phyloP scores from a whole-genome alignment of 1,139 yeast species.

The Zygoascus meyerae region DNA sequence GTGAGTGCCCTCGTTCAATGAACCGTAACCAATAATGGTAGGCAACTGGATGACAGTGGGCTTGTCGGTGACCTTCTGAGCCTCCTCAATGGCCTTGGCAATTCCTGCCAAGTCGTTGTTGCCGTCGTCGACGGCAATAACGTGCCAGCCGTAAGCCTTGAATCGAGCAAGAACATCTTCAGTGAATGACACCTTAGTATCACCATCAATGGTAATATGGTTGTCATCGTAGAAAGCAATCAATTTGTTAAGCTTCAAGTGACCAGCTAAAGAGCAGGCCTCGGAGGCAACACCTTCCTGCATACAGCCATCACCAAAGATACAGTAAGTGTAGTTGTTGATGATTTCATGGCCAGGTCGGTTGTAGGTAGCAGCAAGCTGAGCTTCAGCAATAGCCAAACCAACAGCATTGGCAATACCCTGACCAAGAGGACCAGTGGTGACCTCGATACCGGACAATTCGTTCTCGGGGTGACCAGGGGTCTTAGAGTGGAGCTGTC shows the following conservation, averaged over 20 bases:
- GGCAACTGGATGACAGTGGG: constrained; percentile 88
- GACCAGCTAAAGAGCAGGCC: constrained; percentile 95
- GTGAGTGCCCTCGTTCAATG: constrained; percentile 79
- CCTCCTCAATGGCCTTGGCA: constrained; percentile 57
- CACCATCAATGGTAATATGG: constrained; percentile 96
- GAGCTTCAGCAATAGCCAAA: constrained; percentile 89
- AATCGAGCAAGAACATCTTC: constrained; percentile 87
- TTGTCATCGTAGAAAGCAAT: constrained; percentile 97
- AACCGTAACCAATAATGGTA: constrained; percentile 95
- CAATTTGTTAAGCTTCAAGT: constrained; percentile 87
- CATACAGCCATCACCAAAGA: constrained; percentile 97
- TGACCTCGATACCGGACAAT: constrained; percentile 87
- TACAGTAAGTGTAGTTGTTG: constrained; percentile 70
- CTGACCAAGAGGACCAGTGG: constrained; percentile 99
- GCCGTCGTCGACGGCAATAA: constrained; percentile 71
- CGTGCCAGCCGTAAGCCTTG: constrained; percentile 94
- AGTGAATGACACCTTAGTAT: constrained; percentile 85
- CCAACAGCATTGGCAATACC: constrained; percentile 98
- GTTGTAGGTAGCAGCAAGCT: constrained; percentile 90
- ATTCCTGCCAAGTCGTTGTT: constrained; percentile 72
- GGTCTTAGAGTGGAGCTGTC: constrained; percentile 85
- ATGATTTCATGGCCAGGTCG: constrained; percentile 65
- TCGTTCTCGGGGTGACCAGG: constrained; percentile 94
- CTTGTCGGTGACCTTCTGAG: constrained; percentile 50
- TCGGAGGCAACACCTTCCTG: constrained; percentile 98